Conservation (phyloP, 176 grass and related monocot species). For the Rhynchospora breviuscula region DNA sequence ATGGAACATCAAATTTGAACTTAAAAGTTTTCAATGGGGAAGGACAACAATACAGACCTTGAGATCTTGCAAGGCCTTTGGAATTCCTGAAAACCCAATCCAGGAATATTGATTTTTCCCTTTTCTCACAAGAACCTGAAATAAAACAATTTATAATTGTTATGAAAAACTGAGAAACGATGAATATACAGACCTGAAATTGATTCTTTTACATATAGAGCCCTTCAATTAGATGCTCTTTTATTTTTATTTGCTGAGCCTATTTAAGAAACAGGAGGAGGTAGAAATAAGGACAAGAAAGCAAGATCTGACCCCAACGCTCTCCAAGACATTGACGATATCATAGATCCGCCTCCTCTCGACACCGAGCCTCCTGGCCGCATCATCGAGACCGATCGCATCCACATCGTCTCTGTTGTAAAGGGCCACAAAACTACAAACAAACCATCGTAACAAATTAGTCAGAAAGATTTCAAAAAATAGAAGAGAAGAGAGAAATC, state of each 20-base stretch:
- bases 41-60: conserved; percentile 37
- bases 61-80: conserved; percentile 53
- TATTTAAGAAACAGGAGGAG: background rate
- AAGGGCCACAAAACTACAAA: conserved; percentile 66
- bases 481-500: background rate
- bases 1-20: background rate
- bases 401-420: conserved; percentile 71
- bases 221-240: background rate
- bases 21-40: background rate
- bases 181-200: background rate
- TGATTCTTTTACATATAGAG: background rate
- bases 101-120: conserved; percentile 77
- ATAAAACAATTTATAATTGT: background rate
- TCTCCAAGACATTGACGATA: conserved; percentile 96
- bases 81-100: conserved; percentile 77
- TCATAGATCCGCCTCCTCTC: conserved; percentile 97
- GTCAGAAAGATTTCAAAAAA: conserved; percentile 4
- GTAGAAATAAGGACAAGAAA: background rate
- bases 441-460: background rate
- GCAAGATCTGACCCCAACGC: conserved; percentile 60
- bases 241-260: too few species aligned
- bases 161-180: background rate
- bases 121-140: conserved; percentile 72
- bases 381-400: conserved; percentile 63
- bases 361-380: conserved; percentile 65